These are phyloP conservation scores for Fusarium keratoplasticum DNA, from an alignment of 2,329 filamentous ascomycete genomes.

Conservation along the genomic window DNA sequence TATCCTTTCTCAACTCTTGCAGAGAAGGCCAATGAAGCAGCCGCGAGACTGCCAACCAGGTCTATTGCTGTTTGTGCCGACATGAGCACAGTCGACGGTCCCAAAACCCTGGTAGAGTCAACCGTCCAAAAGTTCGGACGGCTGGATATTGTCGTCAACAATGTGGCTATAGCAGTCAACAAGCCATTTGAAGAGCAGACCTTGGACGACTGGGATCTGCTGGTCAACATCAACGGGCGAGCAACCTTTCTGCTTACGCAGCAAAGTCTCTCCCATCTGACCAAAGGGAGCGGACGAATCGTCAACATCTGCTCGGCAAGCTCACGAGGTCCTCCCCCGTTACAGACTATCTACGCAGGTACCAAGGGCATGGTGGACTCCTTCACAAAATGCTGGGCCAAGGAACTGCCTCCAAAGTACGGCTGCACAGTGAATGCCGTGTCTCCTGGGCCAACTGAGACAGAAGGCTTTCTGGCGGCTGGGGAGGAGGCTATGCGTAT, in stretches of 20 bases:
- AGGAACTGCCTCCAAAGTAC: constrained; percentile 58
- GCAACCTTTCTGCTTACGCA: constrained; percentile 57
- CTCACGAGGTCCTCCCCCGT: constrained; percentile 49
- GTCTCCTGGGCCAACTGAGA: constrained; percentile 56
- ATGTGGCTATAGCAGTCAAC: constrained; percentile 52
- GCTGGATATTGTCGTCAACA: constrained; percentile 55
- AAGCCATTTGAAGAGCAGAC: constrained; percentile 52
- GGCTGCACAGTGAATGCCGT: constrained; percentile 60
- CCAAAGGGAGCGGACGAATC: constrained; percentile 50
- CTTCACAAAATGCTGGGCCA: constrained; percentile 58
- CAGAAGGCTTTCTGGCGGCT: constrained; percentile 49
- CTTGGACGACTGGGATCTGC: constrained; percentile 52
- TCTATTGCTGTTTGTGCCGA: constrained; percentile 56
- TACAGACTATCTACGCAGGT: constrained; percentile 59
- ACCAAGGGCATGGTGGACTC: constrained; percentile 63
- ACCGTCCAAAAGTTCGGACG: constrained; percentile 49
- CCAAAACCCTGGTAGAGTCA: constrained; percentile 50
- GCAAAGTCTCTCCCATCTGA: constrained; percentile 52
- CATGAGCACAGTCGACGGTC: constrained; percentile 52
- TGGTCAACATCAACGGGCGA: constrained; percentile 56
- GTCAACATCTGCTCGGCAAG: constrained; percentile 56
- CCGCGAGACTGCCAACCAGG: constrained; percentile 42
- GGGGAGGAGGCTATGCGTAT: constrained; percentile 49
- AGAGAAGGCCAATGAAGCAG: constrained; percentile 39
- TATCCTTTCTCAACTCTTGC: constrained; percentile 55